Evolutionary conservation across 2,329 filamentous ascomycete genomes (phyloP).

Genomic region (Ceratocystis ficicola): DNA sequence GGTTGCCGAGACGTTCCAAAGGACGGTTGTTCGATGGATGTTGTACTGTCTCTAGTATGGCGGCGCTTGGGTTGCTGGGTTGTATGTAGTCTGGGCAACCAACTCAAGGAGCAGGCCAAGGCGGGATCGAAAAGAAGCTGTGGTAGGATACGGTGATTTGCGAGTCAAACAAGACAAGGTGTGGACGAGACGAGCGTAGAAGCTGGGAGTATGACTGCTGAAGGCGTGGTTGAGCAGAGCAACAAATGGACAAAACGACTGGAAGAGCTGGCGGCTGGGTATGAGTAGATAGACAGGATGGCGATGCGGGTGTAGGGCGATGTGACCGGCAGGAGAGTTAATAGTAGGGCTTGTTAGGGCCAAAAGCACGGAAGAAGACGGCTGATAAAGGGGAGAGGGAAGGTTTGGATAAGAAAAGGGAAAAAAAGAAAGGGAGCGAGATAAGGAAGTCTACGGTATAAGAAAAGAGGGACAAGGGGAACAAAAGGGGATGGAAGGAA

Average conservation of each 20-base stretch:
- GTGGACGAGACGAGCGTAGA: not conserved
- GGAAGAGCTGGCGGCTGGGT: not conserved
- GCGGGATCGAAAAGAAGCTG: not conserved
- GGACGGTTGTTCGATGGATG: not conserved
- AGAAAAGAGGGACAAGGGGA: not conserved
- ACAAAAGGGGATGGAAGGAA: not conserved
- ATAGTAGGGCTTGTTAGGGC: not conserved
- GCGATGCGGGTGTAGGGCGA: not conserved
- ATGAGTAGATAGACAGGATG: not conserved
- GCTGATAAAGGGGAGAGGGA: constrained; percentile 1
- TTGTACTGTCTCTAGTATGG: not conserved
- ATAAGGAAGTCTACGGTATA: not conserved
- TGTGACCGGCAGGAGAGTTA: not conserved
- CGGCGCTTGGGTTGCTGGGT: not conserved
- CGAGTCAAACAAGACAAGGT: constrained; percentile 2
- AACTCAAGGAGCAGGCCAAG: not conserved
- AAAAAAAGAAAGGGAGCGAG: constrained; percentile 1
- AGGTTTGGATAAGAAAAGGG: not conserved
- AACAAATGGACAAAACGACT: not conserved
- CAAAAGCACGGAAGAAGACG: not conserved
- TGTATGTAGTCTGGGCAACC: constrained; percentile 1
- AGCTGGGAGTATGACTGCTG: not conserved
- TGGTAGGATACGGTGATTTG: not conserved
- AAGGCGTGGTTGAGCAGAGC: not conserved
- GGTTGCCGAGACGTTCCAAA: constrained; percentile 8